These are phyloP conservation scores for Dictyostelium purpureum DNA, from an alignment of 78 protist genomes.

Conservation along the genomic window DNA sequence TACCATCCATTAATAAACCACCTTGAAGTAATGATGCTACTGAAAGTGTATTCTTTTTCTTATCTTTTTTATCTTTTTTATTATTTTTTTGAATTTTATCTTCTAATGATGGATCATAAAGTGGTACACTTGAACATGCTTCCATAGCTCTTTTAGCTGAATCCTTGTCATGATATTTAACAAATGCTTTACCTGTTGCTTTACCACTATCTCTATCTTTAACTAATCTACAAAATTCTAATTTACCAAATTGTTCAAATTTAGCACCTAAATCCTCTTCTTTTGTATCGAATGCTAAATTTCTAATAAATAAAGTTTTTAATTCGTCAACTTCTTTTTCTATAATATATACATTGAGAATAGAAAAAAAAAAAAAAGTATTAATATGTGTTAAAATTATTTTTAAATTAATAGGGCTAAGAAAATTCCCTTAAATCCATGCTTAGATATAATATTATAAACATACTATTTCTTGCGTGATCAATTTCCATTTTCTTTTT, in stretches of 20 bases:
- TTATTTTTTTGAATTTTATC: background rate
- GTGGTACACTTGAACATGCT: background rate
- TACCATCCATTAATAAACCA: constrained; percentile 55
- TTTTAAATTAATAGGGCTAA: too few species aligned
- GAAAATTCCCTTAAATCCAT: too few species aligned
- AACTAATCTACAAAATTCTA: constrained; percentile 49
- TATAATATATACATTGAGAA: background rate
- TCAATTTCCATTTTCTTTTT: constrained; percentile 19
- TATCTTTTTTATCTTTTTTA: constrained; percentile 8
- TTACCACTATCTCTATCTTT: constrained; percentile 18
- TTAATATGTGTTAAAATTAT: too few species aligned
- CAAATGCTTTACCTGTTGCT: constrained; percentile 72
- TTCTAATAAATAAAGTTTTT: constrained; percentile 69
- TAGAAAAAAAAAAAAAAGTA: background rate
- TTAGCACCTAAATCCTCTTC: constrained; percentile 24
- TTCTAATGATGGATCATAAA: constrained; percentile 40
- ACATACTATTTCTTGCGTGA: constrained; percentile 27
- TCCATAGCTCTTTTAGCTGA: constrained; percentile 18
- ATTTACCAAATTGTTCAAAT: constrained; percentile 34
- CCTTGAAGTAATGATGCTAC: constrained; percentile 54
- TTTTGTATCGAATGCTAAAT: constrained; percentile 67
- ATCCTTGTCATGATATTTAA: constrained; percentile 15
- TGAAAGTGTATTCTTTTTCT: constrained; percentile 8
- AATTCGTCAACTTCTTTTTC: constrained; percentile 58
- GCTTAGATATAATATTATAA: background rate